Conservation (phyloP, 805 yeast species). For the Candida railenensis region DNA sequence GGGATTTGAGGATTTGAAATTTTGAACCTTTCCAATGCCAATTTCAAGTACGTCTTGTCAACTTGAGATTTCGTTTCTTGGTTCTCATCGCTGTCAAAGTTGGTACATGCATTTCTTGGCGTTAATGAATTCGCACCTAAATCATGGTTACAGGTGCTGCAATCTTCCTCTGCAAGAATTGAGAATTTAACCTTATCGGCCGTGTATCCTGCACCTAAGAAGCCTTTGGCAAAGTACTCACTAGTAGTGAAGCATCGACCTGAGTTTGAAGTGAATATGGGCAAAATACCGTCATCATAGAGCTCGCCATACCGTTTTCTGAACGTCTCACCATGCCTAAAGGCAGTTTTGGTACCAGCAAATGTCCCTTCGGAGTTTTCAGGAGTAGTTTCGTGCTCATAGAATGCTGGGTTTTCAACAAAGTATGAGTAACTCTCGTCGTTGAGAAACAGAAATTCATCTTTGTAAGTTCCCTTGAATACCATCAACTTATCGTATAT, state of each 20-base stretch:
- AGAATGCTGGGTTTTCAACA: constrained; percentile 13
- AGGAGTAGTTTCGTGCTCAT: constrained; percentile 23
- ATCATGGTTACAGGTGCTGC: neutral
- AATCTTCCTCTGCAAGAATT: constrained; percentile 14
- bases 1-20: constrained; percentile 17
- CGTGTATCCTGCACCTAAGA: constrained; percentile 19
- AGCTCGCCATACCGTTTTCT: constrained; percentile 17
- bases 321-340: constrained; percentile 20
- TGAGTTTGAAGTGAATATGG: constrained; percentile 22
- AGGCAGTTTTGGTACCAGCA: constrained; percentile 20
- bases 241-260: constrained; percentile 19
- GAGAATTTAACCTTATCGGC: constrained; percentile 17
- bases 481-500: constrained; percentile 23
- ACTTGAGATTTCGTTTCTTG: constrained; percentile 13
- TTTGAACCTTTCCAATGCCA: constrained; percentile 13
- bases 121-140: constrained; percentile 29
- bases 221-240: constrained; percentile 23
- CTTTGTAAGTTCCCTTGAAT: constrained; percentile 39
- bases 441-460: constrained; percentile 33
- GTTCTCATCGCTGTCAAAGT: constrained; percentile 16
- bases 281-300: constrained; percentile 13
- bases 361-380: constrained; percentile 19
- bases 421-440: constrained; percentile 35
- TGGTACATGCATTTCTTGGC: constrained; percentile 22
- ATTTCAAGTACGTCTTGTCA: constrained; percentile 7